Base-by-base conservation (phyloP, 805 yeast genomes). In the Ogataea angusta region DNA sequence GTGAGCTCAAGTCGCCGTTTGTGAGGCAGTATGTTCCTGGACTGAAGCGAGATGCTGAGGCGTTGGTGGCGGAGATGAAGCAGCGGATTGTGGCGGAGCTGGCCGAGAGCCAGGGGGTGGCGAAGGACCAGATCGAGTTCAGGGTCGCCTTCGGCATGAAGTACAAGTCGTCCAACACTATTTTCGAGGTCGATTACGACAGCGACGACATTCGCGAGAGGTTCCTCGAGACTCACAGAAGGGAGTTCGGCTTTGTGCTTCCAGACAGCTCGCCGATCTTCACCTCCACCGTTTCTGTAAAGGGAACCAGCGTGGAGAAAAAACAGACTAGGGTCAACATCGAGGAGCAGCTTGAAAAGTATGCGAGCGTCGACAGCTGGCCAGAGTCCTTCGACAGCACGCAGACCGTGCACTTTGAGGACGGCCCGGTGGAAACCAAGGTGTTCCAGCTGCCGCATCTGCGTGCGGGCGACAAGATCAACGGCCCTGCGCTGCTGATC, bases 141-240 rank as follows among this genome's bases (percentile, higher is more conserved):
- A 90, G 86, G 53, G 72, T 73, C 28, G 83, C 73, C 49, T 65
- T 88, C 43, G 88, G 88, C 57, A 67, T 89, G 70, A 73, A 91
- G 54, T 89, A 85, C 60, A 77, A 78, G 48, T 96, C 96, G 5
- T 82, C 95, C 17, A 96, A 89, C 56, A 83, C 96, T 2, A 80
- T 82, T 30, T 64, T 90, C 46, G 82, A 88, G 83, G 76, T 85
- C 10, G 48, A 52, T 7, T 59, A 56, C 16, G 54, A 51, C 6
- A 25, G 34, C 16, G 36, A 31, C 35, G 62, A 66, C 16, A 73
- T 73, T 48, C 49, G 56, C 10, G 55, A 61, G 28, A 66, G 67
- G 35, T 85, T 83, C 57, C 60, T 72, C 30, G 64, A 68, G n/a
- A 64, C 68, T 40, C 93, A 85, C 54, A 66, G 73, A 46, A 68